Percentiles rank a stretch among this genome's conserved stretches.
Evolutionary conservation across 345 rosid species (phyloP).

Genomic region (Lepidium sativum): DNA sequence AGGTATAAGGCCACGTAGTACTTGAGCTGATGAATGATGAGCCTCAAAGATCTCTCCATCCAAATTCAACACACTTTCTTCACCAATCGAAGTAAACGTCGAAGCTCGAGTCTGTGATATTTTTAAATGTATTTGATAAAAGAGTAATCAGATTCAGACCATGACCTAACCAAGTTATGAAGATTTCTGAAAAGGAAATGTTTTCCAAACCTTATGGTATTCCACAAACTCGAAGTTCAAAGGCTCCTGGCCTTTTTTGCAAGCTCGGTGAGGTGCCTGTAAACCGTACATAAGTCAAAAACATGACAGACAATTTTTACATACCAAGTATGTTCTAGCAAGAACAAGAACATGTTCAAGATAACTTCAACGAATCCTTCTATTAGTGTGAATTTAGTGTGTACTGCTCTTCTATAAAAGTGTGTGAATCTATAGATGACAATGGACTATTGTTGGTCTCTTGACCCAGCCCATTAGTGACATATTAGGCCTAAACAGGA

Average conservation of each 20-base stretch:
- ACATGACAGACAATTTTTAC: too few species aligned
- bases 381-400: too few species aligned
- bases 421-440: too few species aligned
- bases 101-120: slow-evolving; percentile 64
- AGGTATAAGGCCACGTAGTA: slow-evolving; percentile 69
- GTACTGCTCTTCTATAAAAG: too few species aligned
- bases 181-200: background rate
- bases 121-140: background rate
- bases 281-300: background rate
- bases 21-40: slow-evolving; percentile 86
- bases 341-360: too few species aligned
- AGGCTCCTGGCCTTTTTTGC: slow-evolving; percentile 78
- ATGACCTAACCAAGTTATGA: background rate
- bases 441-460: too few species aligned
- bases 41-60: slow-evolving; percentile 94
- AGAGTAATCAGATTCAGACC: background rate
- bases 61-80: slow-evolving; percentile 82
- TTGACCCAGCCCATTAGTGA: too few species aligned
- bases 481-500: too few species aligned
- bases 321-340: too few species aligned
- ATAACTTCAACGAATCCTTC: too few species aligned
- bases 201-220: slow-evolving; percentile 57
- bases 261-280: slow-evolving; percentile 93
- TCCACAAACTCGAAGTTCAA: slow-evolving; percentile 78
- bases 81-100: slow-evolving; percentile 70